Conservation (phyloP, 2,329 filamentous ascomycete genomes). For the Dothiorella sarmentorum region DNA sequence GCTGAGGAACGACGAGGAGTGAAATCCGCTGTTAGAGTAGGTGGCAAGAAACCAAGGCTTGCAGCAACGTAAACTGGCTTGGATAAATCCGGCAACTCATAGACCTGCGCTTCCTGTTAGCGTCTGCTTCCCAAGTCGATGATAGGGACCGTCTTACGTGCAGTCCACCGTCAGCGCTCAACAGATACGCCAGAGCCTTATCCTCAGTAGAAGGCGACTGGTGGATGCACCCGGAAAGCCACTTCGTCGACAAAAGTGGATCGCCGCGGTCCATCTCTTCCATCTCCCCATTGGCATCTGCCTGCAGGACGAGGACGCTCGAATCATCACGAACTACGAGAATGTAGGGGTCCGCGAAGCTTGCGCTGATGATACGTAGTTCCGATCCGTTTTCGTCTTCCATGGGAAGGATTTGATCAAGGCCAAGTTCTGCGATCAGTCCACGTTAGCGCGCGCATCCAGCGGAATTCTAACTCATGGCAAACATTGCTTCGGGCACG, state of each 20-base stretch:
- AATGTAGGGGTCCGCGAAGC: conserved; percentile 82
- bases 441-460: not conserved
- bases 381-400: conserved; percentile 85
- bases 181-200: conserved; percentile 69
- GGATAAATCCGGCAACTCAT: conserved; percentile 68
- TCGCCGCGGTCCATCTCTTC: conserved; percentile 72
- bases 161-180: conserved; percentile 71
- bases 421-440: conserved; percentile 64
- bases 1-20: conserved; percentile 65
- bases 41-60: conserved; percentile 73
- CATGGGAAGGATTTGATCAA: conserved; percentile 90
- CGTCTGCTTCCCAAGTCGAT: no score
- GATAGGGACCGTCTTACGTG: conserved; percentile 55
- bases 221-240: conserved; percentile 82
- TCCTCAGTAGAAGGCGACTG: conserved; percentile 53
- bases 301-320: conserved; percentile 73
- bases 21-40: conserved; percentile 69
- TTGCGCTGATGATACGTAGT: conserved; percentile 72
- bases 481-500: conserved; percentile 8
- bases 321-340: conserved; percentile 80
- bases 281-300: conserved; percentile 77
- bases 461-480: not conserved
- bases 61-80: conserved; percentile 71
- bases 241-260: conserved; percentile 61
- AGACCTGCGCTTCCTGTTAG: conserved; percentile 55